Percentiles rank a stretch among this genome's conserved stretches.
phyloP scores from a whole-genome alignment of 2,329 filamentous ascomycete species.

The Magnaporthales sp. region DNA sequence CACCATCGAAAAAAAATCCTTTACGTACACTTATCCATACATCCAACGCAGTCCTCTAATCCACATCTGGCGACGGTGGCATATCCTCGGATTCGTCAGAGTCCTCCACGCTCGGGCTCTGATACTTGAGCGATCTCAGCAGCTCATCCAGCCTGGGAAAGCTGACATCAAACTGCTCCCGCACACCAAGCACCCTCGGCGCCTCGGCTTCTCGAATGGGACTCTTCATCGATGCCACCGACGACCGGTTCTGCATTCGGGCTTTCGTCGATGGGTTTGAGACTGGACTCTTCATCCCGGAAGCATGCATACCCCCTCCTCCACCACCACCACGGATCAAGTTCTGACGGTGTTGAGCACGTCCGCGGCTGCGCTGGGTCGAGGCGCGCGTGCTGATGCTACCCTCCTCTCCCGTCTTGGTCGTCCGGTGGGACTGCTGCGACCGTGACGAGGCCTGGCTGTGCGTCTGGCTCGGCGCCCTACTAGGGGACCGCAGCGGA shows the following conservation, averaged over 20 bases:
- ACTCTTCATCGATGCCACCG: background rate
- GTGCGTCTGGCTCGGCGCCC: background rate
- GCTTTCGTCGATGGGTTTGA: background rate
- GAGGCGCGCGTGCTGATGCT: background rate
- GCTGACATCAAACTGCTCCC: background rate
- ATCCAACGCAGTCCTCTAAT: background rate
- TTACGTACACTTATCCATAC: background rate
- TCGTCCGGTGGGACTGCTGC: background rate
- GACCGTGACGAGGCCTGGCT: background rate
- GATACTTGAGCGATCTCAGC: background rate
- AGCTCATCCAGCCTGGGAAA: background rate
- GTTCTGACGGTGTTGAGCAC: background rate
- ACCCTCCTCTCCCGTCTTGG: background rate
- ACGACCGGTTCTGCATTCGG: background rate
- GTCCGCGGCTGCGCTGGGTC: background rate
- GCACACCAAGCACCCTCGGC: background rate
- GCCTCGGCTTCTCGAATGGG: background rate
- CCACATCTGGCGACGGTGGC: constrained; percentile 5
- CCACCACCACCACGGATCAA: background rate
- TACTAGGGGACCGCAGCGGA: background rate
- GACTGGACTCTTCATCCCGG: background rate
- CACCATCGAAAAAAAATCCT: background rate
- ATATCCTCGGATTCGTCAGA: constrained; percentile 2
- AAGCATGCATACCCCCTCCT: background rate
- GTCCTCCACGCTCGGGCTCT: constrained; percentile 5